These are phyloP conservation scores for Rhodotorula diobovata DNA, from an alignment of 768 basidiomycete species.

Conservation along the genomic window DNA sequence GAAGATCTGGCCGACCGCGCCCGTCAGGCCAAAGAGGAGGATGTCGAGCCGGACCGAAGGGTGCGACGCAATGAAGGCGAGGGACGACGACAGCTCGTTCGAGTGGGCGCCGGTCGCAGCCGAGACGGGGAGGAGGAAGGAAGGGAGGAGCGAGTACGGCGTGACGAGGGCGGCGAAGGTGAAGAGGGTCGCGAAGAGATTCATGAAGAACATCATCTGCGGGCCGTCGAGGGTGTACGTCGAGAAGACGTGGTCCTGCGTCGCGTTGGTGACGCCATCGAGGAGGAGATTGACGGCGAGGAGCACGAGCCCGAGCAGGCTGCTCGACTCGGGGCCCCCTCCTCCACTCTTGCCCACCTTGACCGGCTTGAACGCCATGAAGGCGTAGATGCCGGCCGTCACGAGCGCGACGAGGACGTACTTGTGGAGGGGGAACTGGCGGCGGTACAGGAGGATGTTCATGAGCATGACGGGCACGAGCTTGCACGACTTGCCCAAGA, in stretches of 20 bases:
- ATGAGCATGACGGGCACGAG: constrained; percentile 97
- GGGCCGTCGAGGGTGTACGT: constrained; percentile 72
- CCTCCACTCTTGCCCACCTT: constrained; percentile 53
- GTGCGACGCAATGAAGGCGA: constrained; percentile 71
- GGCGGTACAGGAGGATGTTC: constrained; percentile 91
- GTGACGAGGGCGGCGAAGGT: constrained; percentile 62
- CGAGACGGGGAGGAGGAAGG: constrained; percentile 69
- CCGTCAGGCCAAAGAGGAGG: constrained; percentile 77
- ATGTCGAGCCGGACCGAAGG: constrained; percentile 70
- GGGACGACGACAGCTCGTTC: constrained; percentile 63
- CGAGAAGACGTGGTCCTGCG: constrained; percentile 93
- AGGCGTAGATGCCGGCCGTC: constrained; percentile 73
- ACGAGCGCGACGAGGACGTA: constrained; percentile 91
- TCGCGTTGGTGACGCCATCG: constrained; percentile 90
- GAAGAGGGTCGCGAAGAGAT: constrained; percentile 70
- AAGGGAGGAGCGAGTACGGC: constrained; percentile 51
- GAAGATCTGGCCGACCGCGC: constrained; percentile 91
- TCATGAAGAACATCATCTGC: constrained; percentile 99
- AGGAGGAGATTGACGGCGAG: constrained; percentile 79
- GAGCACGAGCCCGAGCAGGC: constrained; percentile 67
- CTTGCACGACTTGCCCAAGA: constrained; percentile 97
- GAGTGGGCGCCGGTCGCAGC: constrained; percentile 50
- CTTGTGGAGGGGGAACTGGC: constrained; percentile 86
- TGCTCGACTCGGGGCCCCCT: constrained; percentile 49
- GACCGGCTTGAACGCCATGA: constrained; percentile 58